Base-by-base conservation (phyloP, 202 grass and related monocot species). In the Carex arenaria region DNA sequence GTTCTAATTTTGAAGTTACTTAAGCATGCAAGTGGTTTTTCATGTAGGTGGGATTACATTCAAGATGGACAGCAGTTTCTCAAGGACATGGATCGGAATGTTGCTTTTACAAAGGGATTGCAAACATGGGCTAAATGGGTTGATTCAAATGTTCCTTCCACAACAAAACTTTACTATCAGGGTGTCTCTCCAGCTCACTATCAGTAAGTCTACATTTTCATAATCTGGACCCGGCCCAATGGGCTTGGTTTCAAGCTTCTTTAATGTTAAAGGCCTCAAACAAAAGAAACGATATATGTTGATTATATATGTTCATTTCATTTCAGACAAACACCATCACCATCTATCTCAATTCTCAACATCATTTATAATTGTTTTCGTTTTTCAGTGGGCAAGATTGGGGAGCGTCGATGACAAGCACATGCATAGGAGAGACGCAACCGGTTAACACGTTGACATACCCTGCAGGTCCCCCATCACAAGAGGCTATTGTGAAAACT, bases 61-160 rank as follows among this genome's bases (percentile, higher is more conserved):
- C 84, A 94, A 89, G 90, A 84, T 43, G 92, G 87, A 26, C 17
- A 34, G 55, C 64, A 11, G 5, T 32, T 92, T 68, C 7, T 77
- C 13, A 88, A 78, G 49, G 88, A 97, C 85, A 97, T 97, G 92
- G 88, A 97, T 67, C 81, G 94, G 28, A 91, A 90, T 55, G 49
- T 20, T 52, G 94, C 94, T 10, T 97, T 92, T 87, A 63, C 85
- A 40, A 94, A 20, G 72, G 94, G 90, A 56, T 84, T 97, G 55
- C 80, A 81, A 30, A 97, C 94, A 36, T 97, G 94, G 94, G 92
- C 90, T 1, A 32, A 15, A 14, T 97, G 94, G 94, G 92, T 97
- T 55, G 90, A 97, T 5, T 83, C 78, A 82, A 97, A 86, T 78
- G 61, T 89, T 78, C 81, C 82, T 31, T 79, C 82, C 20, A 80